phyloP scores from a whole-genome alignment of 345 rosid genomes.

The Acer saccharum region DNA sequence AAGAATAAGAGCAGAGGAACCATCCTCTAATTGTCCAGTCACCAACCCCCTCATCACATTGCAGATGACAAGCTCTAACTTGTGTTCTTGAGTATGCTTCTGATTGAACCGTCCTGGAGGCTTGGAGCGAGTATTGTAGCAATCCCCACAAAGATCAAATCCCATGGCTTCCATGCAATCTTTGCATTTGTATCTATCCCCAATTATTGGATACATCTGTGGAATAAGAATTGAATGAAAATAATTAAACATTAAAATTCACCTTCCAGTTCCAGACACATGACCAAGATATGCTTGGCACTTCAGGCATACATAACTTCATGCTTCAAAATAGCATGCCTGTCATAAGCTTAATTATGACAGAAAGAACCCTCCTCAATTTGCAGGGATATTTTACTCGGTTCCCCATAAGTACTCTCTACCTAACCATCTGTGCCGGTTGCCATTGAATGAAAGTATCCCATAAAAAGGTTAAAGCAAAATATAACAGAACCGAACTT shows the following conservation, averaged over 20 bases:
- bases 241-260: neutral
- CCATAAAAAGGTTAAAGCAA: neutral
- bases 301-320: neutral
- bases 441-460: neutral
- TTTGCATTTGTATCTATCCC: conserved; percentile 69
- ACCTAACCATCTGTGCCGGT: neutral
- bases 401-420: neutral
- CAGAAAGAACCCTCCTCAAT: neutral
- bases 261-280: neutral
- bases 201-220: conserved; percentile 73
- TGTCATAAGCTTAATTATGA: neutral
- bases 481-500: neutral
- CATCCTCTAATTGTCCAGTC: neutral
- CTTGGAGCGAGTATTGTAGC: conserved; percentile 58
- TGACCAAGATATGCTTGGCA: neutral
- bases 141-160: conserved; percentile 85
- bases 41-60: conserved; percentile 10
- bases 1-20: neutral
- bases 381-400: neutral
- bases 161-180: conserved; percentile 69
- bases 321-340: neutral
- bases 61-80: conserved; percentile 30
- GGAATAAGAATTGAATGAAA: conserved; percentile 2
- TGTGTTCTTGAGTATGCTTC: conserved; percentile 83
- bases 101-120: conserved; percentile 89